phyloP scores from a whole-genome alignment of 139 green algal genomes.

The Chlamydomonas schloesseri region DNA sequence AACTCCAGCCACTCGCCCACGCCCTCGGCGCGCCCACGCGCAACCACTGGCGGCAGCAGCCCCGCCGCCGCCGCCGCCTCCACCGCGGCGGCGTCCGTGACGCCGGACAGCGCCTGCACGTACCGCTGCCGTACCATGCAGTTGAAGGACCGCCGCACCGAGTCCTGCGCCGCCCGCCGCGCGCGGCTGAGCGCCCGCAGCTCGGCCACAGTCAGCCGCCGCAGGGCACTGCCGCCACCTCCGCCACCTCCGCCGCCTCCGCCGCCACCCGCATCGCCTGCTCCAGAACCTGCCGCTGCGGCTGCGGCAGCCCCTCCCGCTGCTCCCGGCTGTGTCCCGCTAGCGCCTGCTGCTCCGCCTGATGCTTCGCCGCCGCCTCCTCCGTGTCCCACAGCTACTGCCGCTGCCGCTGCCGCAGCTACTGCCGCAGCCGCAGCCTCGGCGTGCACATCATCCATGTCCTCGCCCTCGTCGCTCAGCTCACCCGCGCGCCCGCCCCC shows the following conservation, averaged over 20 bases:
- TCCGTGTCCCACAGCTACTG: not conserved
- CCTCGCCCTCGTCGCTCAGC: not conserved
- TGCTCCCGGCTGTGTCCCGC: too few species aligned
- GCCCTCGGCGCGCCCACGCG: not conserved
- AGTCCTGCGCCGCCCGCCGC: not conserved
- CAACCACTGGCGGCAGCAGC: slow-evolving; percentile 32
- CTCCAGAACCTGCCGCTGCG: too few species aligned
- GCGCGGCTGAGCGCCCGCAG: not conserved
- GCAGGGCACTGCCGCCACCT: too few species aligned
- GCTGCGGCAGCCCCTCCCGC: too few species aligned
- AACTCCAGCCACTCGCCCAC: slow-evolving; percentile 42
- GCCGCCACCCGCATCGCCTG: too few species aligned
- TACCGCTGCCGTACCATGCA: slow-evolving; percentile 29
- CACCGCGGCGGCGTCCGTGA: slow-evolving; percentile 12
- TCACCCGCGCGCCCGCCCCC: too few species aligned
- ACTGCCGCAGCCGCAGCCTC: not conserved
- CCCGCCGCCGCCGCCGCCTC: slow-evolving; percentile 14
- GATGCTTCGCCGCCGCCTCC: not conserved
- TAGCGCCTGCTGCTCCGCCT: too few species aligned
- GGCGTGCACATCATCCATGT: not conserved
- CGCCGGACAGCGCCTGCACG: slow-evolving; percentile 9
- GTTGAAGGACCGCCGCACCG: not conserved
- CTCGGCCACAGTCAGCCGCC: not conserved
- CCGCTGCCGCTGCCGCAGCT: not conserved
- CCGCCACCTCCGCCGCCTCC: too few species aligned